Base-by-base conservation (phyloP, 2,329 filamentous ascomycete species). In the Elsinoe australis region DNA sequence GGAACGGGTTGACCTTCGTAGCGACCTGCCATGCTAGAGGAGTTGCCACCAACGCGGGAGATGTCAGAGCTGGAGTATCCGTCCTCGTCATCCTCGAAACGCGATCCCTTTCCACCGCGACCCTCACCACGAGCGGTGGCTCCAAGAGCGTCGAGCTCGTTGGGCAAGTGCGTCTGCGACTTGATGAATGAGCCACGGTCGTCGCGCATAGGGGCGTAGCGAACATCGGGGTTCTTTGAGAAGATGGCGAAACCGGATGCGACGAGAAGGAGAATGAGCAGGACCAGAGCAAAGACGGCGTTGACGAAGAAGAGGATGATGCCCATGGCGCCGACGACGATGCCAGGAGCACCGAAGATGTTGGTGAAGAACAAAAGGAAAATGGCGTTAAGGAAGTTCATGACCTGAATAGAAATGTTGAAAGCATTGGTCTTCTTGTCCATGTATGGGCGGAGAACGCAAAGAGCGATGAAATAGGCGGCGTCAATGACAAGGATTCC, bases 151-250 rank as follows among this genome's bases (percentile, higher is more conserved):
- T 95, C 88, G 44, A 95, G 76, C 67, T 95, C 89, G 5, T 88
- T 94, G 3, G 83, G 87, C 12, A 95, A 72, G 60, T 90, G 83
- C 4, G 85, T 85, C 65, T 92, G 85, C 10, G 88, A 95, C 73
- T 95, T 95, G 80, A 95, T 95, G 70, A 96, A 95, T 7, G 89
- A 95, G 45, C 87, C 87, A 58, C 90, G 83, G 66, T 96, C 90
- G 60, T 96, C 90, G 48, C 85, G 84, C 89, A 96, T 95, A 59
- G 87, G 88, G 67, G 95, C 87, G 68, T 96, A 96, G 53, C 89
- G 83, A 33, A 85, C 87, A 63, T 96, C 90, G 17, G 90, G 90
- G 69, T 95, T 94, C 76, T 94, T 94, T 53, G 87, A 86, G 64
- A 87, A 79, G 61, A 95, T 80, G 38, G 87, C 85, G 56, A 90